A percentile compares a stretch with the other conserved stretches of the same genome.
Conservation (phyloP, 352 stramenopile genomes). For the Phytophthora meadii region DNA sequence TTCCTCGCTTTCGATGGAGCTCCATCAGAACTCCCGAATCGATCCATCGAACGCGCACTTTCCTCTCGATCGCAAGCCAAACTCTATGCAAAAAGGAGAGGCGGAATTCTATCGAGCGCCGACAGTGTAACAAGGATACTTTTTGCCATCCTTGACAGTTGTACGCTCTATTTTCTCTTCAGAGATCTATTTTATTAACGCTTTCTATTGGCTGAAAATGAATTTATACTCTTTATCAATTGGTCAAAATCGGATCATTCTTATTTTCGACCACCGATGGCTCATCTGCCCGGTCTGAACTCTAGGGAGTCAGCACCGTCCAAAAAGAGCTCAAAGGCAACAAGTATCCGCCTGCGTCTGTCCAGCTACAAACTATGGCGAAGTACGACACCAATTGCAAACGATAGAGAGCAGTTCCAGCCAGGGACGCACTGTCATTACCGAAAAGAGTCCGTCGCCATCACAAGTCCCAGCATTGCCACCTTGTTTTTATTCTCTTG, state of each 20-base stretch:
- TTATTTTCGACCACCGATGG: conserved; percentile 8
- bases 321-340: conserved; percentile 21
- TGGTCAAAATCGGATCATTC: not conserved
- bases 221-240: too few species aligned
- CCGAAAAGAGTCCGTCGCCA: conserved; percentile 32
- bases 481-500: conserved; percentile 2
- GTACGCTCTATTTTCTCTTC: conserved; percentile 20
- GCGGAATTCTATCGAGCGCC: too few species aligned
- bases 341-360: conserved; percentile 16
- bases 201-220: conserved; percentile 2
- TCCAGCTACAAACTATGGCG: conserved; percentile 11
- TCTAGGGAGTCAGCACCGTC: conserved; percentile 23
- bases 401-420: conserved; percentile 2
- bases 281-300: conserved; percentile 36
- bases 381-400: conserved; percentile 1
- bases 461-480: conserved; percentile 19
- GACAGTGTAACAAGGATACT: conserved; percentile 13
- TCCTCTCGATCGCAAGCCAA: conserved; percentile 11
- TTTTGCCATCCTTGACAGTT: conserved; percentile 7
- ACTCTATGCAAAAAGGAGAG: conserved; percentile 11
- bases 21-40: not conserved
- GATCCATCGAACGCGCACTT: not conserved
- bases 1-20: conserved; percentile 3
- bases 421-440: conserved; percentile 13
- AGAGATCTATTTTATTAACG: conserved; percentile 19